Base-by-base conservation (phyloP, 2,329 filamentous ascomycete genomes). In the Penicillium sp. region DNA sequence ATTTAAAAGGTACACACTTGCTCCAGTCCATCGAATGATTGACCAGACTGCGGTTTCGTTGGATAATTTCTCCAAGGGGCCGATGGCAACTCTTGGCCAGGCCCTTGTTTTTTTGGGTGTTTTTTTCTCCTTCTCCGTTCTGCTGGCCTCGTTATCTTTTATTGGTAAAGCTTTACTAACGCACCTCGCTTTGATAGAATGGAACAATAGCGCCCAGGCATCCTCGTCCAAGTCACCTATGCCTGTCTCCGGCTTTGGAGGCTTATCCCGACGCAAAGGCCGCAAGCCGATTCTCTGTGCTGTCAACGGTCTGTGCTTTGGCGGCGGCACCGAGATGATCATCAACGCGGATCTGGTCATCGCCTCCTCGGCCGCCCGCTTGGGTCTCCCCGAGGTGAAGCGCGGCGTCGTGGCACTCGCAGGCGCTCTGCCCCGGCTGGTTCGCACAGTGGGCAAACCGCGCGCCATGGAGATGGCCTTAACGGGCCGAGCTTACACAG, bases 251-350 rank as follows among this genome's bases (percentile, higher is more conserved):
- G 72, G 71, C 9, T 74, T 74, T 48, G 71, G 65, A 32, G 71
- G 69, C 1, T 64, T 77, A 5, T 72, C 73, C 12, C 68, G 69
- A 12, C 69, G 74, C 26, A 60, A 58, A 7, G 73, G 73, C n/a
- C 66, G 66, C 39, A 91, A 91, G 60, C 87, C 87, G 3, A 74
- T 91, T 37, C 76, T 91, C 18, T 84, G 82, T 4, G 87, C 87
- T 0, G 83, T 90, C 24, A 88, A 89, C 60, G 87, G 87, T 1
- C 71, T 87, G 11, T 86, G 84, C 48, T 76, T 87, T 35, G 87
- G 87, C 37, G 87, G 87, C 37, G 87, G 86, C 1, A 82, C 85
- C 68, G 87, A 91, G 71, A 88, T 90, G 71, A 77, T 81, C 13
- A 72, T 86, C 48, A 88, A 89, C 66, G 77, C 77, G 47, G 87